A percentile compares a stretch with the other conserved stretches of the same genome.
Evolutionary conservation across 345 rosid genomes (phyloP).

Genomic region (Angophora floribunda): DNA sequence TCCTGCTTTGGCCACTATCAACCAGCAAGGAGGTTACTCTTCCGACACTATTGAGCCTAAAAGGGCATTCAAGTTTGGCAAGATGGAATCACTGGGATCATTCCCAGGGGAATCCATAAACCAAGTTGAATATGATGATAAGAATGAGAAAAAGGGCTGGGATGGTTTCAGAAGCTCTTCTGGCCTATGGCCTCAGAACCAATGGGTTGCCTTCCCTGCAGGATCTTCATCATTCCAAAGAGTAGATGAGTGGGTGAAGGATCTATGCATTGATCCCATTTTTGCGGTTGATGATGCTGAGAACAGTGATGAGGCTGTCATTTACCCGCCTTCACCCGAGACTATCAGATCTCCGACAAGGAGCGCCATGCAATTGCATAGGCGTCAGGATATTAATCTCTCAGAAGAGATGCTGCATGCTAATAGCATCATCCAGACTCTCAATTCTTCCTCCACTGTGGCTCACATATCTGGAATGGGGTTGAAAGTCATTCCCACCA

Average conservation of each 20-base stretch:
- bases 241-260: conserved; percentile 80
- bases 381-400: conserved; percentile 24
- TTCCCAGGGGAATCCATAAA: conserved; percentile 30
- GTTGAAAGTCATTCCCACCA: conserved; percentile 69
- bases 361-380: conserved; percentile 6
- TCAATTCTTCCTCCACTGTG: conserved; percentile 74
- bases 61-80: conserved; percentile 14
- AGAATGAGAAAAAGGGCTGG: conserved; percentile 6
- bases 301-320: conserved; percentile 7
- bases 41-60: conserved; percentile 70
- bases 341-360: conserved; percentile 22
- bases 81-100: conserved; percentile 34
- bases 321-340: conserved; percentile 48
- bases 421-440: conserved; percentile 58
- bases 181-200: conserved; percentile 58
- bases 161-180: conserved; percentile 27
- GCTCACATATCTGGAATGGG: conserved; percentile 78
- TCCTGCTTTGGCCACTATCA: conserved; percentile 7
- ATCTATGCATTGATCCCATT: conserved; percentile 27
- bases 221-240: conserved; percentile 59
- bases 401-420: conserved; percentile 63
- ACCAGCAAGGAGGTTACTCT: conserved; percentile 73
- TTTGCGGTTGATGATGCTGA: conserved; percentile 19
- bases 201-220: conserved; percentile 75
- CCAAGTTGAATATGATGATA: not conserved